These are phyloP conservation scores for Alternaria arbusti DNA, from an alignment of 2,329 filamentous ascomycete species.

Conservation along the genomic window DNA sequence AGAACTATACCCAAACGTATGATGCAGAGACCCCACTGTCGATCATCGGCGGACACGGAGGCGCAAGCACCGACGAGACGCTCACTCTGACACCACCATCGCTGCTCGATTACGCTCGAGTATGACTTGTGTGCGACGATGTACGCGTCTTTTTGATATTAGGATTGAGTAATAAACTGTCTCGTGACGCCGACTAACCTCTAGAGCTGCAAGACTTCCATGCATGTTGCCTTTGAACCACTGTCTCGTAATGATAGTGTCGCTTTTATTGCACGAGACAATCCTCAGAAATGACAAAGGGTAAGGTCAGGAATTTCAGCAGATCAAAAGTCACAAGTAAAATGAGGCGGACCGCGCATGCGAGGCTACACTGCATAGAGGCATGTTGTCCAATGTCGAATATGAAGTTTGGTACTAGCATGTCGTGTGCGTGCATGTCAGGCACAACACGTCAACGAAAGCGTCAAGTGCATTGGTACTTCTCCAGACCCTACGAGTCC, in stretches of 20 bases:
- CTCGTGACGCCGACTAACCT: not conserved
- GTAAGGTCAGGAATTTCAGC: not conserved
- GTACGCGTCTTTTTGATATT: not conserved
- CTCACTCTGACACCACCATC: slow-evolving; percentile 3
- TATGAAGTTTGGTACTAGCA: not conserved
- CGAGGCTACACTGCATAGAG: not conserved
- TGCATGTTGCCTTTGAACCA: not conserved
- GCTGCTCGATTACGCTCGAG: not conserved
- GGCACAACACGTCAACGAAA: not conserved
- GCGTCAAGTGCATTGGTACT: not conserved
- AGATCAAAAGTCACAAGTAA: not conserved
- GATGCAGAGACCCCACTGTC: not conserved
- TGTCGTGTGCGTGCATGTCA: not conserved
- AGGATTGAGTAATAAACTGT: not conserved
- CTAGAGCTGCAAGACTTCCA: not conserved
- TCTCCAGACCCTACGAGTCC: not conserved
- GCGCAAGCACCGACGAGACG: slow-evolving; percentile 2
- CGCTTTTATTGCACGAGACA: not conserved
- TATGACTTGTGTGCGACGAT: not conserved
- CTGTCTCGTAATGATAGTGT: not conserved
- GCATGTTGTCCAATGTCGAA: not conserved
- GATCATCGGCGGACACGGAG: slow-evolving; percentile 12
- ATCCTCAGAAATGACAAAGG: not conserved
- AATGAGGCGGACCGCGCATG: not conserved
- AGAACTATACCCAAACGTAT: not conserved